These are phyloP conservation scores for Cornus florida DNA, from an alignment of 148 eudicot genomes.

Conservation along the genomic window DNA sequence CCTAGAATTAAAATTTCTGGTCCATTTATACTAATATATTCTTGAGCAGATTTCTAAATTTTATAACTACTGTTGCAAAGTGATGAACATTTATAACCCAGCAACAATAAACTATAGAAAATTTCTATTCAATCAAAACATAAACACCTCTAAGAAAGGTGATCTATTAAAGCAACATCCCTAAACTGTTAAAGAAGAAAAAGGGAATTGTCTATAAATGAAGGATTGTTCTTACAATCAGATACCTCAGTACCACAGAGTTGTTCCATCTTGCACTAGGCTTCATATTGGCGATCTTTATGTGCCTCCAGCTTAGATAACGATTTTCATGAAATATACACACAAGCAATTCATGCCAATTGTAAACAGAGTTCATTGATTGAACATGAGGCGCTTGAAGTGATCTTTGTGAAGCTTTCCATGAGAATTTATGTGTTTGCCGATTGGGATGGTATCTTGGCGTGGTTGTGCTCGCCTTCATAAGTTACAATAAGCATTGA, in stretches of 20 bases:
- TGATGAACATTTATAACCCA: background rate
- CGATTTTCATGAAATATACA: conserved; percentile 6
- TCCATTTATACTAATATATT: background rate
- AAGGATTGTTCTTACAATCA: conserved; percentile 10
- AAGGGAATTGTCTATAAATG: conserved; percentile 6
- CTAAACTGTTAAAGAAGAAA: background rate
- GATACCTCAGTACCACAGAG: background rate
- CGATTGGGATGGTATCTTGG: conserved; percentile 51
- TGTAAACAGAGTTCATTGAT: background rate
- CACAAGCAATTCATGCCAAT: conserved; percentile 17
- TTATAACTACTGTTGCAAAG: background rate
- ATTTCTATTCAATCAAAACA: background rate
- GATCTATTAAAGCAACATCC: background rate
- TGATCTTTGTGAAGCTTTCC: background rate
- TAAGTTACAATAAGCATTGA: conserved; percentile 80
- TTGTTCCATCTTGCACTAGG: conserved; percentile 2
- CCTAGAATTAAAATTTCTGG: background rate
- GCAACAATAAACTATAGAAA: background rate
- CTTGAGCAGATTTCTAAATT: background rate
- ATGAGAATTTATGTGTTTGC: conserved; percentile 36
- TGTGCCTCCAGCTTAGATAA: conserved; percentile 14
- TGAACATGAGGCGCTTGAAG: conserved; percentile 1
- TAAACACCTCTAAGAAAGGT: background rate
- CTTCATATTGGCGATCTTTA: background rate
- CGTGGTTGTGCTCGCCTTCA: conserved; percentile 82